Percentiles rank a stretch among this genome's conserved stretches.
These are phyloP conservation scores for Tricladium varicosporioides DNA, from an alignment of 2,329 filamentous ascomycete species.

Conservation along the genomic window DNA sequence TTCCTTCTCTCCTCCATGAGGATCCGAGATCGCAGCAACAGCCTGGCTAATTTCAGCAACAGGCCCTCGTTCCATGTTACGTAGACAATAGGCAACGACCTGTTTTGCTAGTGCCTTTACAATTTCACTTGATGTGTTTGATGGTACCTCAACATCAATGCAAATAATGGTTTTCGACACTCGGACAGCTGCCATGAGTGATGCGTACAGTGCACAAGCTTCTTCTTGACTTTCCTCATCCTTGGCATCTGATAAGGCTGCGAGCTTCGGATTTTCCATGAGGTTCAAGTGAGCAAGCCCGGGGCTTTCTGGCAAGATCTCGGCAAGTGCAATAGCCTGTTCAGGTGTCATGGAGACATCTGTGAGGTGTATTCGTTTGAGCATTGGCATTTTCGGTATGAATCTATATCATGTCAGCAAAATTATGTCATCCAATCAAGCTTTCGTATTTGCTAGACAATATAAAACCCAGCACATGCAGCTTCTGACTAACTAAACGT, in stretches of 20 bases:
- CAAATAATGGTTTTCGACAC: slow-evolving; percentile 82
- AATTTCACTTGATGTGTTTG: slow-evolving; percentile 77
- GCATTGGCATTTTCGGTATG: slow-evolving; percentile 70
- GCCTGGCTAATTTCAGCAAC: slow-evolving; percentile 58
- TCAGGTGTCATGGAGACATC: slow-evolving; percentile 83
- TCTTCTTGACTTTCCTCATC: slow-evolving; percentile 85
- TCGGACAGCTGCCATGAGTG: slow-evolving; percentile 81
- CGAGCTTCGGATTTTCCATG: slow-evolving; percentile 74
- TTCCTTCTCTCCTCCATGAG: slow-evolving; percentile 45
- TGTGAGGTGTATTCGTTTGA: slow-evolving; percentile 84
- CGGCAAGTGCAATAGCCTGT: slow-evolving; percentile 86
- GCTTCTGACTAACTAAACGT: neutral
- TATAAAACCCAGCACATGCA: neutral
- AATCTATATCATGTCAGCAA: slow-evolving; percentile 48
- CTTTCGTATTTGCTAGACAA: neutral
- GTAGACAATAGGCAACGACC: slow-evolving; percentile 89
- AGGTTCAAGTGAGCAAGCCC: slow-evolving; percentile 84
- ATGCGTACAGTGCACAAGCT: slow-evolving; percentile 90
- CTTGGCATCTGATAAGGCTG: slow-evolving; percentile 68
- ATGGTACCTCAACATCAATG: slow-evolving; percentile 87
- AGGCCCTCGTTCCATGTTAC: slow-evolving; percentile 81
- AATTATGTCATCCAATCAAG: slow-evolving; percentile 5
- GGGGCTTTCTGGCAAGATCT: slow-evolving; percentile 81
- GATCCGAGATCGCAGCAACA: slow-evolving; percentile 33
- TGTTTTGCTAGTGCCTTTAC: slow-evolving; percentile 91